These are phyloP conservation scores for Linderniella brevidens DNA, from an alignment of 257 asterid species.

Conservation along the genomic window DNA sequence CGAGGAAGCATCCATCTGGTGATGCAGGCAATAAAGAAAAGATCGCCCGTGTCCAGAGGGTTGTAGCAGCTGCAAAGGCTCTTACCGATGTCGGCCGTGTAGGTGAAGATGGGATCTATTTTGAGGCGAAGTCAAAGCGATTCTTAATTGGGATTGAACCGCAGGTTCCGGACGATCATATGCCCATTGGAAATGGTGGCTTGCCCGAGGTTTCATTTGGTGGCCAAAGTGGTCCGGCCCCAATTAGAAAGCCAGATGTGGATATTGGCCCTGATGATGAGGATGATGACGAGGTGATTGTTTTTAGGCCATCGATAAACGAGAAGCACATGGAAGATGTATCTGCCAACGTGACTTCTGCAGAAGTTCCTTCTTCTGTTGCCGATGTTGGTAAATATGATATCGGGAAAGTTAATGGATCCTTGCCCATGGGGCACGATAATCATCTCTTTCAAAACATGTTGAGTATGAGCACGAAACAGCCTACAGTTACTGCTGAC, in stretches of 20 bases:
- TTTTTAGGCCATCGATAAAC: constrained; percentile 57
- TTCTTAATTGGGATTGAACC: constrained; percentile 63
- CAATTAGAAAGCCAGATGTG: constrained; percentile 19
- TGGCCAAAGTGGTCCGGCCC: constrained; percentile 13
- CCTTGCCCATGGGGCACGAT: constrained; percentile 27
- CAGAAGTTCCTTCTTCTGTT: constrained; percentile 18
- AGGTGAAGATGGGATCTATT: constrained; percentile 55
- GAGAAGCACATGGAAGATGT: constrained; percentile 44
- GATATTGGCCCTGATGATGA: constrained; percentile 44
- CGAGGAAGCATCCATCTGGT: constrained; percentile 47
- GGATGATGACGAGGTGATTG: constrained; percentile 84
- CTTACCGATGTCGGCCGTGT: constrained; percentile 46
- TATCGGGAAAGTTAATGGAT: constrained; percentile 21
- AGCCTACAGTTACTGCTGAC: constrained; percentile 14
- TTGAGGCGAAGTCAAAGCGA: constrained; percentile 39
- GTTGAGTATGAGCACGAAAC: constrained; percentile 16
- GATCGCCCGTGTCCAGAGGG: constrained; percentile 53
- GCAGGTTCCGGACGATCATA: constrained; percentile 33
- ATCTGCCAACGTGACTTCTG: constrained; percentile 17
- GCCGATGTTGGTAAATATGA: constrained; percentile 17
- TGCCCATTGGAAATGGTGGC: constrained; percentile 14
- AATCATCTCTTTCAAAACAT: constrained; percentile 23
- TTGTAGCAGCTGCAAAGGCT: constrained; percentile 88
- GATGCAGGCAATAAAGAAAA: constrained; percentile 50
- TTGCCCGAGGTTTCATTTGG: constrained; percentile 16